A percentile compares a stretch with the other conserved stretches of the same genome.
phyloP scores from a whole-genome alignment of 805 yeast species.

The Saccharomycopsis malanga region DNA sequence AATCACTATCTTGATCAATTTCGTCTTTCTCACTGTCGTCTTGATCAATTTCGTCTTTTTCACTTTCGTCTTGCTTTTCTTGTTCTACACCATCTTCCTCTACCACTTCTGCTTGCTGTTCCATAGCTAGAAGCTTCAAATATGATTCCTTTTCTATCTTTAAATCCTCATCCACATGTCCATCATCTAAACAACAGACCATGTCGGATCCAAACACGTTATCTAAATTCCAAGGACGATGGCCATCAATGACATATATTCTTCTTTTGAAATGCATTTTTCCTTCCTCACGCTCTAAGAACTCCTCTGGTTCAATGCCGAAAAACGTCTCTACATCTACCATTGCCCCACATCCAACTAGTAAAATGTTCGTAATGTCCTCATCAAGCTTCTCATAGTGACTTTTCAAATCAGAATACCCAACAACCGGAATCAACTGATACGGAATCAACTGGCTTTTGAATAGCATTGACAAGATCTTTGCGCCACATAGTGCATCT shows the following conservation, averaged over 20 bases:
- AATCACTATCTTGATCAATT: conserved; percentile 24
- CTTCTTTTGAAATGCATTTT: conserved; percentile 39
- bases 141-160: conserved; percentile 57
- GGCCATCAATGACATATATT: conserved; percentile 83
- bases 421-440: conserved; percentile 88
- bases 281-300: conserved; percentile 29
- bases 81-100: conserved; percentile 35
- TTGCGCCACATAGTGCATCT: conserved; percentile 87
- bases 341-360: conserved; percentile 92
- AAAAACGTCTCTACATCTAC: conserved; percentile 74
- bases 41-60: conserved; percentile 28
- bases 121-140: conserved; percentile 38
- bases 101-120: conserved; percentile 32
- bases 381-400: conserved; percentile 61
- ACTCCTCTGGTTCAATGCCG: conserved; percentile 52
- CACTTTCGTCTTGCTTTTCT: too few species aligned
- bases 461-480: conserved; percentile 60
- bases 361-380: conserved; percentile 67
- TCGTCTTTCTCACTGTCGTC: conserved; percentile 27
- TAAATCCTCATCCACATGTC: conserved; percentile 56
- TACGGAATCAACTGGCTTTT: conserved; percentile 79
- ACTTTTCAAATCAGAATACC: conserved; percentile 67
- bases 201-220: conserved; percentile 78
- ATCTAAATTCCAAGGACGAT: conserved; percentile 94
- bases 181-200: conserved; percentile 84